A percentile compares a stretch with the other conserved stretches of the same genome.
Evolutionary conservation across 1,284 basidiomycete species (phyloP).

Genomic region (Austroboletus novae-zelandiae): DNA sequence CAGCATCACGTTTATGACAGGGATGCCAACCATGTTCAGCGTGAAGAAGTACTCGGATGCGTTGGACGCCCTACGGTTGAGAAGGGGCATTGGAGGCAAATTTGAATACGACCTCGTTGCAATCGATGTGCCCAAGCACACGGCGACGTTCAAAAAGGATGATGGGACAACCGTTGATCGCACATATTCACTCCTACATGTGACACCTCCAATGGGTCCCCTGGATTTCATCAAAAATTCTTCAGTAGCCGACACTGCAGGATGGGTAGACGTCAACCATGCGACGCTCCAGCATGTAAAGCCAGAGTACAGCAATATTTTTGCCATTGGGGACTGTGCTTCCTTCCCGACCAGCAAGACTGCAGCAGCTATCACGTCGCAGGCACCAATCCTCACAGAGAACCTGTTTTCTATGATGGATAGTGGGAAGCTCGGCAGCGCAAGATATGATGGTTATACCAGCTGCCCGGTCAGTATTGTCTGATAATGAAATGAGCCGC

Average conservation of each 20-base stretch:
- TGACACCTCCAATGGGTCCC: conserved; percentile 89
- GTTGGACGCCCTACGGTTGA: conserved; percentile 72
- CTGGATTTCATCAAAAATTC: conserved; percentile 79
- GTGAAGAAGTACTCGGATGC: conserved; percentile 90
- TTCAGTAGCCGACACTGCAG: conserved; percentile 75
- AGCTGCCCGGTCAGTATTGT: conserved; percentile 62
- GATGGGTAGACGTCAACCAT: conserved; percentile 87
- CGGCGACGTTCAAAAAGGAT: conserved; percentile 80
- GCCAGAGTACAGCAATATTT: conserved; percentile 78
- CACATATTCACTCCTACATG: conserved; percentile 86
- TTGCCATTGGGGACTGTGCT: conserved; percentile 88
- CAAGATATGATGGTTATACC: conserved; percentile 81
- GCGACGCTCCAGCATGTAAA: conserved; percentile 83
- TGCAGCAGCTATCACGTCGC: conserved; percentile 88
- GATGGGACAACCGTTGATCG: conserved; percentile 67
- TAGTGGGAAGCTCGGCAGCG: conserved; percentile 65
- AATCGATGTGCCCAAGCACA: conserved; percentile 66
- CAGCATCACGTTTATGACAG: conserved; percentile 86
- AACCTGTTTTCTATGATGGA: conserved; percentile 80
- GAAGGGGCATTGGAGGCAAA: conserved; percentile 76
- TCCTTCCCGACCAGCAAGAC: conserved; percentile 95
- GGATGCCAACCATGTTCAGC: conserved; percentile 91
- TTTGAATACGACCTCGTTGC: conserved; percentile 86
- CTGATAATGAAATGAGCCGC: not conserved
- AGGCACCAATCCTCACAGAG: conserved; percentile 90